Conservation (phyloP, 768 basidiomycete species). For the Collybia sordida region DNA sequence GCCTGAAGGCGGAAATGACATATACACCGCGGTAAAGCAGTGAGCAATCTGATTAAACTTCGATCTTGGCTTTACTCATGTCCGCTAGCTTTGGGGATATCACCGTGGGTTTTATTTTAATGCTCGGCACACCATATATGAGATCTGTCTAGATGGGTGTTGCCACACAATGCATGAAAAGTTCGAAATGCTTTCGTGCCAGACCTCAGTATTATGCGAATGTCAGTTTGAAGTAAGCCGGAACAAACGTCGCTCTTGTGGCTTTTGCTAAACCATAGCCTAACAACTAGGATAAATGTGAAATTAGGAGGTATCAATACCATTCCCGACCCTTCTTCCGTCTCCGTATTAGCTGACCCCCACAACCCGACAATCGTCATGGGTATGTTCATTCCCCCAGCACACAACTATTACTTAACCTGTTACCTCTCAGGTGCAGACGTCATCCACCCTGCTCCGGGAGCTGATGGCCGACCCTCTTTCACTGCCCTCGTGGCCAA, state of each 20-base stretch:
- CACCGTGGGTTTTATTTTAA: conserved; percentile 31
- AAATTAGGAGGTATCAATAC: conserved; percentile 85
- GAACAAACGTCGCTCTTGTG: not conserved
- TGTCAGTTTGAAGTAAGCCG: conserved; percentile 69
- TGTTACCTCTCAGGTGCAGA: conserved; percentile 57
- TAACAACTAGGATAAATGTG: conserved; percentile 64
- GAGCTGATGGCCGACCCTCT: conserved; percentile 75
- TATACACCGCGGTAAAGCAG: conserved; percentile 81
- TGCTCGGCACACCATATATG: not conserved
- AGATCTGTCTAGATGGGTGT: conserved; percentile 54
- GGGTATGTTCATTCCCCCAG: conserved; percentile 39
- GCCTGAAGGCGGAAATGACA: conserved; percentile 73
- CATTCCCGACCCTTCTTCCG: conserved; percentile 68
- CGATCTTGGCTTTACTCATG: not conserved
- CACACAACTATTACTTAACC: not conserved
- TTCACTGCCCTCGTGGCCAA: conserved; percentile 81
- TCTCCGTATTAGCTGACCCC: conserved; percentile 64
- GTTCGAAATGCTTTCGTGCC: conserved; percentile 61
- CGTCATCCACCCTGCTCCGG: conserved; percentile 82
- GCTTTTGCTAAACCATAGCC: conserved; percentile 1
- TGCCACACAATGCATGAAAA: conserved; percentile 78
- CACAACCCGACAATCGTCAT: conserved; percentile 77
- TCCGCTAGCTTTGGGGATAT: conserved; percentile 68
- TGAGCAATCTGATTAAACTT: conserved; percentile 31
- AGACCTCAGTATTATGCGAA: conserved; percentile 82